Evolutionary conservation across 768 basidiomycete genomes (phyloP), one percentile per base, ranked within the genome.

Genomic region (Lactifluus volemus): DNA sequence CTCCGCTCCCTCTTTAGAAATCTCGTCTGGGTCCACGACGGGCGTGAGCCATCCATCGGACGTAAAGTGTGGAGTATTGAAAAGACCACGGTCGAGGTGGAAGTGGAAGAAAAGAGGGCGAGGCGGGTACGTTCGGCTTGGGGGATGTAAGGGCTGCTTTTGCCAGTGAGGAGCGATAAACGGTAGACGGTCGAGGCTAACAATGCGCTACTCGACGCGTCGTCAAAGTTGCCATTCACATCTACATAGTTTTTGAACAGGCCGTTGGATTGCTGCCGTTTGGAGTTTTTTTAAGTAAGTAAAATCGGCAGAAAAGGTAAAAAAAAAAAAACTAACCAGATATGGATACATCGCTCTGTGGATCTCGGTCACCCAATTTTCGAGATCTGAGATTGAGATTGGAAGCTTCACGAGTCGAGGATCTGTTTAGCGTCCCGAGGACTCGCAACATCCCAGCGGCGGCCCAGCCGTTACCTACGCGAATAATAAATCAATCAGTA

Each of bases 401-500:
- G 68, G 60, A 90, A 71, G 72, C 68, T 34, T 73, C 73, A 1
- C 79, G 74, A 62, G 76, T 89, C 52, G 78, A 73, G 0, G 88
- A 88, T 36, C 81, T 73, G 64, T 81, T 76, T 59, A 92, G 85
- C 1, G 89, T 92, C 2, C 81, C 84, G 0, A 88, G 76, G 3
- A 94, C 92, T 6, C 92, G 84, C 10, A 90, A 75, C 80, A 92
- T 92, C 1, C 93, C 92, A 17, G 84, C 87, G 0, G 90, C 89
- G 0, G 88, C 93, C 93, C 93, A 96, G 3, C 77, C 92, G 59
- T 94, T 93, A 0, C 92, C 92, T 88, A 52, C 30, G 25, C 11
- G 1, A 15, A 3, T 1, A 38, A 11, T 1, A 38, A 10, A 11
- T 1, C 11, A 7, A 11, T 38, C 38, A 9, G 10, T 7, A 34